Evolutionary conservation across 2,329 filamentous ascomycete species (phyloP), one percentile per base, ranked within the genome.

Genomic region (Acephala macrosclerotiorum): DNA sequence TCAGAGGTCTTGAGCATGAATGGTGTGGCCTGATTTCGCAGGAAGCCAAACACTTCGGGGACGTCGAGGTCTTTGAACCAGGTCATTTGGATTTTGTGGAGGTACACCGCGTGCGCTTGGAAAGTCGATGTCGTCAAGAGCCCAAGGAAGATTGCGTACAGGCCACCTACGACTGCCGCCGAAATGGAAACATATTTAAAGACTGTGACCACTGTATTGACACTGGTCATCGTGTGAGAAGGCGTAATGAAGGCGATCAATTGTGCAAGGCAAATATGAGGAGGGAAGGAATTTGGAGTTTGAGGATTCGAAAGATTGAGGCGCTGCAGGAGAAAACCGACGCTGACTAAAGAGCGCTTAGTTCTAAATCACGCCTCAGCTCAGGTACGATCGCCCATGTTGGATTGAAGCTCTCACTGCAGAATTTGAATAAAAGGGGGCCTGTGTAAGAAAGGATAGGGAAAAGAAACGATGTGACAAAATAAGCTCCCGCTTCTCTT

Each of bases 41-140:
- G 42, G 38, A 97, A 97, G 0, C 94, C 94, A 84, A 93, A 96
- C 67, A 85, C 84, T 75, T 96, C 91, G 0, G 93, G 92, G 66
- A 89, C 82, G 68, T 93, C 86, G 45, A 94, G 77, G 74, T 96
- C 87, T 71, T 91, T 84, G 85, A 88, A 94, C 76, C 85, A 87
- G 2, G 87, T 83, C 6, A 89, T 91, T 68, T 93, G 89, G 71
- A 97, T 78, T 68, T 90, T 91, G 78, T 97, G 91, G 29, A 91
- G 89, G 76, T 98, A 98, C 3, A 97, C 83, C 33, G 82, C 83
- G 69, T 89, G 84, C 20, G 80, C 78, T 75, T 89, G 86, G 38
- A 87, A 68, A 57, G 58, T 59, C 3, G 70, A 60, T 0, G 72
- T 77, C 0, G 81, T 82, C 49, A 85, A 78, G 2, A 85, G 76